phyloP scores from a whole-genome alignment of 2,329 filamentous ascomycete genomes.

The Apiospora sp. region DNA sequence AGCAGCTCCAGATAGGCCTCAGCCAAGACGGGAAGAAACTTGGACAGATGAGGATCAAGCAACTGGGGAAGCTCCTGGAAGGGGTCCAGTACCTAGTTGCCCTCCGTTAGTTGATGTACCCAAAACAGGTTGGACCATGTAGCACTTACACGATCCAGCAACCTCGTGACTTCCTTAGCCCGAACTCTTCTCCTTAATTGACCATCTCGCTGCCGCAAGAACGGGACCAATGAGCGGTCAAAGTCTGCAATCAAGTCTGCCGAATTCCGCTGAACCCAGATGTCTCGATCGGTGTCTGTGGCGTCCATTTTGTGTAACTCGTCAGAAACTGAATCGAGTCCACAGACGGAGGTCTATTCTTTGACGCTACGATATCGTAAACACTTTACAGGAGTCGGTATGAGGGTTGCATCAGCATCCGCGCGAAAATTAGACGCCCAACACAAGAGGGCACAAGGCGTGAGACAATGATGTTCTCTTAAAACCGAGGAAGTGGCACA shows the following conservation, averaged over 20 bases:
- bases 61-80: constrained; percentile 97
- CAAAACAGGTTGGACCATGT: constrained; percentile 31
- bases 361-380: neutral
- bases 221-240: constrained; percentile 58
- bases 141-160: constrained; percentile 54
- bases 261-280: constrained; percentile 68
- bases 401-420: neutral
- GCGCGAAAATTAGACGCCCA: neutral
- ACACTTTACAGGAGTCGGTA: neutral
- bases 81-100: constrained; percentile 71
- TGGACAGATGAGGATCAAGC: constrained; percentile 82
- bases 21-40: constrained; percentile 77
- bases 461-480: neutral
- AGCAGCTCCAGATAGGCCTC: constrained; percentile 78
- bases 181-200: constrained; percentile 60
- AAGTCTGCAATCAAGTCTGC: constrained; percentile 66
- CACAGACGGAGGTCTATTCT: neutral
- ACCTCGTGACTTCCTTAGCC: constrained; percentile 55
- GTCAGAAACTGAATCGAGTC: too few species aligned
- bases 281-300: constrained; percentile 65
- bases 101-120: constrained; percentile 27
- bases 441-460: too few species aligned
- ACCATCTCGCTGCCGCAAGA: constrained; percentile 61
- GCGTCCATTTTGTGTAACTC: constrained; percentile 59
- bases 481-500: too few species aligned